Percentiles rank a stretch among this genome's conserved stretches.
phyloP scores from a whole-genome alignment of 2,329 filamentous ascomycete species.

The Trichophyton benhamiae region DNA sequence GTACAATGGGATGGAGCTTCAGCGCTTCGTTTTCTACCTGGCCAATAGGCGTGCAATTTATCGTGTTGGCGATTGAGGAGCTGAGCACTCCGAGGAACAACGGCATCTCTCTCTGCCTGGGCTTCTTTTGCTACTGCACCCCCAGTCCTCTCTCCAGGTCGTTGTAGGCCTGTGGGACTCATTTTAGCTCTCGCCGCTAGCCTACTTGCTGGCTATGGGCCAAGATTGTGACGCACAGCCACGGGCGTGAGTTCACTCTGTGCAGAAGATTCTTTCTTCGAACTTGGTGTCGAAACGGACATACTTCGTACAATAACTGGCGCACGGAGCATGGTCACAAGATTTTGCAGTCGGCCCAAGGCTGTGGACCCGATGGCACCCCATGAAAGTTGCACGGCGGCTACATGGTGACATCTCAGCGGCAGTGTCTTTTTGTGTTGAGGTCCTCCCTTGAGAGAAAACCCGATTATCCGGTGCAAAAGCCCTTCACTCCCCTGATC shows the following conservation, averaged over 20 bases:
- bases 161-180: background rate
- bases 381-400: background rate
- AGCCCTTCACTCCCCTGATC: background rate
- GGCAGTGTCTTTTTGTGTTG: background rate
- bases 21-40: background rate
- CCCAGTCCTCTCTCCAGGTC: background rate
- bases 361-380: background rate
- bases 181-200: background rate
- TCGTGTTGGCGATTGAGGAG: background rate
- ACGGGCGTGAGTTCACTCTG: background rate
- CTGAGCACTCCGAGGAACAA: background rate
- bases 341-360: background rate
- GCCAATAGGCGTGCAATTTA: background rate
- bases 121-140: background rate
- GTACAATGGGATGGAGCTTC: background rate
- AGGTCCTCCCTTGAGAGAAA: background rate
- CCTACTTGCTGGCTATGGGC: background rate
- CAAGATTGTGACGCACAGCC: background rate
- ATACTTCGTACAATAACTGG: background rate
- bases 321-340: background rate
- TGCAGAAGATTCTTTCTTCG: background rate
- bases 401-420: background rate
- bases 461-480: background rate
- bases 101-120: background rate
- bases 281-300: background rate